Conservation (phyloP, 2,329 filamentous ascomycete species). For the Arthrobotrys sphaeroides region DNA sequence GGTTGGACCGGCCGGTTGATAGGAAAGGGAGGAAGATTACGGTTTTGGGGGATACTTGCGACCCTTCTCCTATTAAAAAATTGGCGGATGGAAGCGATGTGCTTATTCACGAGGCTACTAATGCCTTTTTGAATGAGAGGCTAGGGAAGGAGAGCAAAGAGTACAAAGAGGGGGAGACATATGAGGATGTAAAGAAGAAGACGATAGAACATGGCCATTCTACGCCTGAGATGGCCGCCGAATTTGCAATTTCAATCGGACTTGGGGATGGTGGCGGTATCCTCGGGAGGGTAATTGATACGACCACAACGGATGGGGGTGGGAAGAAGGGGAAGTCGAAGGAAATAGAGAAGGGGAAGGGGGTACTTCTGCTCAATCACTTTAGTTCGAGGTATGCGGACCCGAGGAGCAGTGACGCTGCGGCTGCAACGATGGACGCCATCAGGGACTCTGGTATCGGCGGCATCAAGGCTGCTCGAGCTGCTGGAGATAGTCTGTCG, state of each 20-base stretch:
- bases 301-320: not conserved
- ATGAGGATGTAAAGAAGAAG: conserved; percentile 51
- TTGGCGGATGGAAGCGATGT: conserved; percentile 55
- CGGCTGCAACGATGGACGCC: conserved; percentile 24
- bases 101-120: conserved; percentile 57
- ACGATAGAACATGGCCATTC: conserved; percentile 55
- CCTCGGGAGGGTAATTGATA: conserved; percentile 22
- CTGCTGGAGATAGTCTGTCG: not conserved
- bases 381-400: conserved; percentile 57
- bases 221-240: conserved; percentile 57
- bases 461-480: not conserved
- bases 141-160: conserved; percentile 34
- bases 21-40: conserved; percentile 55
- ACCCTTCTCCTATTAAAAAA: conserved; percentile 50
- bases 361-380: conserved; percentile 56
- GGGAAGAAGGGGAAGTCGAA: conserved; percentile 37
- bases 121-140: conserved; percentile 53
- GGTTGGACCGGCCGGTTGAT: conserved; percentile 40
- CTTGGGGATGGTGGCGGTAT: conserved; percentile 37
- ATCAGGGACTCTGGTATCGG: conserved; percentile 9
- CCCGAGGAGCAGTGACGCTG: conserved; percentile 29
- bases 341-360: conserved; percentile 19
- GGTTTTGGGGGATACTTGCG: conserved; percentile 56
- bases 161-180: conserved; percentile 54
- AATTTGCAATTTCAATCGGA: conserved; percentile 53